Conservation (phyloP, 768 basidiomycete genomes). For the Chalciporus sphaerocephalus region DNA sequence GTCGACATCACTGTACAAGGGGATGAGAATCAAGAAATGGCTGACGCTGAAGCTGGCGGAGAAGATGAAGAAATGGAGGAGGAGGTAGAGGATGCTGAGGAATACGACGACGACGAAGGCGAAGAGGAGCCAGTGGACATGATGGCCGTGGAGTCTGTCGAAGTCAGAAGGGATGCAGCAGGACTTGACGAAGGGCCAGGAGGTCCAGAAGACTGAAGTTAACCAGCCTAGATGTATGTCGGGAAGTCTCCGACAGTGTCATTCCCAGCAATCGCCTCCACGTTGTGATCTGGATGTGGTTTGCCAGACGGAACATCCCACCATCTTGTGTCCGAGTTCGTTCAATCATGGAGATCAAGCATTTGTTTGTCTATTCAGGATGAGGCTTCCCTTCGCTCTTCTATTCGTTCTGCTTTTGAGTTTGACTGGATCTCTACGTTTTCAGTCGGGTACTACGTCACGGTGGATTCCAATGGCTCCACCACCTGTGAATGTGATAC, state of each 20-base stretch:
- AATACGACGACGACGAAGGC: constrained; percentile 36
- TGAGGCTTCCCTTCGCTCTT: no score
- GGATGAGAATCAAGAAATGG: constrained; percentile 30
- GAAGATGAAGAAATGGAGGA: constrained; percentile 25
- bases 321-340: not conserved
- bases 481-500: no score
- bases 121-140: constrained; percentile 40
- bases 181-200: constrained; percentile 33
- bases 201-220: constrained; percentile 8
- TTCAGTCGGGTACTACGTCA: not conserved
- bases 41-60: constrained; percentile 32
- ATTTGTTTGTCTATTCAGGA: not conserved
- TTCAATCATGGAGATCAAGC: not conserved
- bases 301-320: no score
- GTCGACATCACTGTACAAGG: constrained; percentile 19
- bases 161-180: constrained; percentile 35
- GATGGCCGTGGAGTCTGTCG: constrained; percentile 44
- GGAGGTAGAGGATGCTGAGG: constrained; percentile 21
- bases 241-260: not conserved
- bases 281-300: not conserved
- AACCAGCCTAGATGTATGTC: constrained; percentile 4
- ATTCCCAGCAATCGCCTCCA: not conserved
- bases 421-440: not conserved
- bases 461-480: no score
- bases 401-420: not conserved